A percentile compares a stretch with the other conserved stretches of the same genome.
phyloP scores from a whole-genome alignment of 495 filamentous ascomycete species.

The Tuber calosporum region DNA sequence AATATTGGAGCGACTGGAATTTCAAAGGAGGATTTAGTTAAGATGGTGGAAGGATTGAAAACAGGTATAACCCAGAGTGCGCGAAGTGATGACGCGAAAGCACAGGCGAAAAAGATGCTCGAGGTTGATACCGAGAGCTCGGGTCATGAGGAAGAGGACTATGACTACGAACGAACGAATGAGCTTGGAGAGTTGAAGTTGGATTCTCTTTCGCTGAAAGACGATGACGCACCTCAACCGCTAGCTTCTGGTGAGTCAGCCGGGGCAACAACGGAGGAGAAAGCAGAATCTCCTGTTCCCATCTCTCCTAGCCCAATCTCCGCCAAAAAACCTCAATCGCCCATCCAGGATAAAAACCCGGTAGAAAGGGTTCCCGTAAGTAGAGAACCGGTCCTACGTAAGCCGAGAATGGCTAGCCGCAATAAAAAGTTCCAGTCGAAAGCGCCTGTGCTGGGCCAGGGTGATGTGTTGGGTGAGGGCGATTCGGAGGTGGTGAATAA shows the following conservation, averaged over 20 bases:
- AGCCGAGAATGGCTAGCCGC: conserved; percentile 7
- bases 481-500: conserved; percentile 71
- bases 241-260: background rate
- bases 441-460: conserved; percentile 39
- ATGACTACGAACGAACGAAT: conserved; percentile 3
- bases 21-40: conserved; percentile 37
- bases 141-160: background rate
- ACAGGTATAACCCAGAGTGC: conserved; percentile 10
- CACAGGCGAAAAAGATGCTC: background rate
- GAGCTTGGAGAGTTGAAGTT: background rate
- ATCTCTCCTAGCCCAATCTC: conserved; percentile 10
- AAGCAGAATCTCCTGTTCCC: background rate
- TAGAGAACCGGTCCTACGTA: conserved; percentile 19
- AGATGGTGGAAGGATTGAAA: conserved; percentile 35
- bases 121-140: background rate
- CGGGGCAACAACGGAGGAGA: background rate
- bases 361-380: conserved; percentile 15
- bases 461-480: conserved; percentile 60
- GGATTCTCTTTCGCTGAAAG: background rate
- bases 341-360: background rate
- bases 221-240: background rate
- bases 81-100: background rate
- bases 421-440: conserved; percentile 32
- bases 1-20: conserved; percentile 44
- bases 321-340: background rate